Base-by-base conservation (phyloP, 441 rosid genomes). In the Cnidoscolus chayamansa region DNA sequence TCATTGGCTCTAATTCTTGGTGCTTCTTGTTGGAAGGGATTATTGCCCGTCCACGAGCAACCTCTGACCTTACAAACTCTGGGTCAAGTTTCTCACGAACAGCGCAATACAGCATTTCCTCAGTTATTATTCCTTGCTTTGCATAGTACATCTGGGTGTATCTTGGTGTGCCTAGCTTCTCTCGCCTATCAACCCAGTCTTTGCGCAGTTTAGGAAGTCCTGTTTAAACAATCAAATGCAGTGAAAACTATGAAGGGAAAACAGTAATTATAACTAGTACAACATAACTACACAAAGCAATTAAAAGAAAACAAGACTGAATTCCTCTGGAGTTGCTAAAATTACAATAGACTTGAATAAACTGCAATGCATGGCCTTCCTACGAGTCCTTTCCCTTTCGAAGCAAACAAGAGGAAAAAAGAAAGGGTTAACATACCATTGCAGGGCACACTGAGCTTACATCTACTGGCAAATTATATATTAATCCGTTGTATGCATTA, bases 71-170 rank as follows among this genome's bases (percentile, higher is more conserved):
- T 20, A 95, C 96, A 81, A 85, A 95, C 88, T 95, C 98, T 43
- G 96, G 95, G 83, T 94, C 94, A 57, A 94, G 96, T 60, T 90
- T 92, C 88, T 94, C 99, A 53, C 98, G 93, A 1, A 91, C 47
- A 54, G 99, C 95, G 71, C 97, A 95, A 74, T 83, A 91, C 74
- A 93, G 62, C 98, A 91, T 93, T 72, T 92, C 98, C 85, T 95
- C 99, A 55, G 98, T 92, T 77, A 93, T 84, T 48, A 92, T 86
- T 71, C 98, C 97, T 79, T 91, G 95, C 88, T 89, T 94, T 60
- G 98, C 99, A 79, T 89, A 92, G 80, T 89, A 93, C 99, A 95
- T 95, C 76, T 95, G 99, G n/a, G 97, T 91, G 88, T 76, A 93
- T 72, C 97, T 85, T 58, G 96, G 97, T 74, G 81, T 64, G 67